Percentiles rank a stretch among this genome's conserved stretches.
Conservation (phyloP, 208 protist genomes). For the Angomonas ambiguus region DNA sequence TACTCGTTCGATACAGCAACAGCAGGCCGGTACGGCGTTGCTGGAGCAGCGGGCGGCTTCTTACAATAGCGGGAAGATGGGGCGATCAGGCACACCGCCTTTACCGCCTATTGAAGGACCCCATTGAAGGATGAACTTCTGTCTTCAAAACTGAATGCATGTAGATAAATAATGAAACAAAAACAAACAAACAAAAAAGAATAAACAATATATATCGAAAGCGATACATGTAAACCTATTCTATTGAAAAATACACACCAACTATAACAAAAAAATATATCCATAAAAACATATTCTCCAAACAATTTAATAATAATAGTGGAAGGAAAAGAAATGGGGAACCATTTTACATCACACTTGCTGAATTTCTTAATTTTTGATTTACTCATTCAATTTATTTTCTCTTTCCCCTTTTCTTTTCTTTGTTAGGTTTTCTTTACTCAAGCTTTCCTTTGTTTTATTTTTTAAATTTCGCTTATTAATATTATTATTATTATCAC, state of each 20-base stretch:
- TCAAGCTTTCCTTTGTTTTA: constrained; percentile 5
- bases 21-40: constrained; percentile 26
- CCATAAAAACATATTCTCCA: too few relatives aligned
- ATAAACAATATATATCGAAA: neutral
- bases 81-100: neutral
- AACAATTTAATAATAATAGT: constrained; percentile 16
- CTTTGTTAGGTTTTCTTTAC: neutral
- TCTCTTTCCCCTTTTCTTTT: neutral
- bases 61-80: constrained; percentile 7
- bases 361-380: constrained; percentile 6
- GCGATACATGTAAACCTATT: neutral
- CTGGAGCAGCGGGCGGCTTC: neutral
- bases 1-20: constrained; percentile 62
- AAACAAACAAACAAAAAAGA: neutral
- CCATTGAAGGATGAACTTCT: too few relatives aligned
- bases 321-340: constrained; percentile 8
- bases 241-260: too few relatives aligned
- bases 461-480: constrained; percentile 1
- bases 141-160: too few relatives aligned
- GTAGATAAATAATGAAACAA: neutral
- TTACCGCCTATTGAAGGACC: constrained; percentile 14
- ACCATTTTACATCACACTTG: neutral
- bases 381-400: constrained; percentile 4
- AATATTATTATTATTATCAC: neutral
- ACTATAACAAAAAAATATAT: too few relatives aligned